A percentile compares a stretch with the other conserved stretches of the same genome.
Conservation (phyloP, 2,329 filamentous ascomycete species). For the Dactylellina drechsleri region DNA sequence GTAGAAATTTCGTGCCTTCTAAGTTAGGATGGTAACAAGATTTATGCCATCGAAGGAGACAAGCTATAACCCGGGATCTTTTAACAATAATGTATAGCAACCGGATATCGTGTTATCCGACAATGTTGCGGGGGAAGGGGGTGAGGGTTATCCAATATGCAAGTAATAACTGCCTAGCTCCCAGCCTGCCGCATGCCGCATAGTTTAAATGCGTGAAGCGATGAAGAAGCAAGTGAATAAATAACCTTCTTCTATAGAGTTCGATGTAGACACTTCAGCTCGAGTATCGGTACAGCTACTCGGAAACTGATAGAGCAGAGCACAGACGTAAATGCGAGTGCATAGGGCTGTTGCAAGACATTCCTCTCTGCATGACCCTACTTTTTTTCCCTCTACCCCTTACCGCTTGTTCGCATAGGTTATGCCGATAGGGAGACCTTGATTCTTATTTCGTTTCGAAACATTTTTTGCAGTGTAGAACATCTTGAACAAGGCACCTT, state of each 20-base stretch:
- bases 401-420: constrained; percentile 14
- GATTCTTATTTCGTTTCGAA: constrained; percentile 14
- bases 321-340: background rate
- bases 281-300: too few relatives aligned
- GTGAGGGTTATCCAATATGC: constrained; percentile 6
- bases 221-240: too few relatives aligned
- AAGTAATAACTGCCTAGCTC: constrained; percentile 30
- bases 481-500: background rate
- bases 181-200: constrained; percentile 17
- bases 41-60: constrained; percentile 9
- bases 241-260: too few relatives aligned
- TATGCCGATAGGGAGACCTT: constrained; percentile 23
- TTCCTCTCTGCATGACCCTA: constrained; percentile 5
- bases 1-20: constrained; percentile 26
- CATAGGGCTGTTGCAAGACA: background rate
- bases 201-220: background rate
- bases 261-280: too few relatives aligned
- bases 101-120: constrained; percentile 33
- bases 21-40: constrained; percentile 38
- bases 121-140: constrained; percentile 13
- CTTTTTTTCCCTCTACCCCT: constrained; percentile 1
- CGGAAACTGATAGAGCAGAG: background rate
- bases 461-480: constrained; percentile 7
- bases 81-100: background rate
- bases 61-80: constrained; percentile 1